phyloP scores from a whole-genome alignment of 306 rosid species.

The Luffa aegyptiaca region DNA sequence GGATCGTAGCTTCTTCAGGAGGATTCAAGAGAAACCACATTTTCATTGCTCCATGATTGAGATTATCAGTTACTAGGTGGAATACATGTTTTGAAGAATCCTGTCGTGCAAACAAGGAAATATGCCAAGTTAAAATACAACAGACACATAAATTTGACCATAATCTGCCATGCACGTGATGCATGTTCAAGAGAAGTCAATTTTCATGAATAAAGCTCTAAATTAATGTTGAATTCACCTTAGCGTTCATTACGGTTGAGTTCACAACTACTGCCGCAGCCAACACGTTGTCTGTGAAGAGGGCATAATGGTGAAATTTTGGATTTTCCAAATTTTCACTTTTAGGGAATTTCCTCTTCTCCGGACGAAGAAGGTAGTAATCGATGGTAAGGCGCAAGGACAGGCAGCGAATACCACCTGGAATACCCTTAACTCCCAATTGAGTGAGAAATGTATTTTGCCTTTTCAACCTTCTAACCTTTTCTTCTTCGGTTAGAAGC shows the following conservation, averaged over 20 bases:
- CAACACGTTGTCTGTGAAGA: constrained; percentile 94
- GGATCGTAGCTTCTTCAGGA: constrained; percentile 85
- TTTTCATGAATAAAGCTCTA: neutral
- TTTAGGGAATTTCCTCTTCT: constrained; percentile 64
- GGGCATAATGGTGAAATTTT: constrained; percentile 70
- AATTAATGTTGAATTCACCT: constrained; percentile 34
- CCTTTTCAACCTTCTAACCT: constrained; percentile 74
- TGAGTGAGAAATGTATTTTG: constrained; percentile 92
- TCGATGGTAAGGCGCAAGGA: constrained; percentile 87
- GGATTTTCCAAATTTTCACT: constrained; percentile 84
- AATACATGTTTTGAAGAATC: constrained; percentile 92
- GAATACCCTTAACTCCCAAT: constrained; percentile 89
- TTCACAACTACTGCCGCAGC: constrained; percentile 94
- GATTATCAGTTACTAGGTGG: constrained; percentile 88
- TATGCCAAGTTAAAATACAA: constrained; percentile 3
- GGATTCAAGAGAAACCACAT: constrained; percentile 98
- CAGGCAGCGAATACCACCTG: constrained; percentile 83
- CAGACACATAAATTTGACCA: neutral
- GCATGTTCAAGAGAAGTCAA: neutral
- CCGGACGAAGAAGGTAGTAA: constrained; percentile 72
- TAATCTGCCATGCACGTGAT: neutral
- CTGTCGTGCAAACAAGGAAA: constrained; percentile 38
- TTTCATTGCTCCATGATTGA: constrained; percentile 93
- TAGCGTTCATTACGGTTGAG: constrained; percentile 69
- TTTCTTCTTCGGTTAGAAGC: constrained; percentile 86